phyloP scores from a whole-genome alignment of 371 early-diverging fungal species.

The Modicella reniformis region DNA sequence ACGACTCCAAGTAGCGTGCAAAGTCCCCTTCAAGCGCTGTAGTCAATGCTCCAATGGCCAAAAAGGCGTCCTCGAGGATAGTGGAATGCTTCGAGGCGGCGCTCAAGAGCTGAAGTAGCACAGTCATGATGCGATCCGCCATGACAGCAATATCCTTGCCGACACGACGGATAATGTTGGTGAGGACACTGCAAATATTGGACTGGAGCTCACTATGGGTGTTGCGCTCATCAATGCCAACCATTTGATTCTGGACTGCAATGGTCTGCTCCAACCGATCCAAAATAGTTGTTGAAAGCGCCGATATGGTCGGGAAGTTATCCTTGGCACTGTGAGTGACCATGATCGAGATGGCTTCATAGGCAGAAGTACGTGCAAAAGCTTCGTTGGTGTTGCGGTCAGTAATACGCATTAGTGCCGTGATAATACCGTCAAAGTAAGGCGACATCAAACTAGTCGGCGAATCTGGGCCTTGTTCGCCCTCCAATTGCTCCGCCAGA shows the following conservation, averaged over 20 bases:
- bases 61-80: conserved; percentile 92
- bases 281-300: conserved; percentile 76
- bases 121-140: conserved; percentile 90
- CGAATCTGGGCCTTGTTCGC: conserved; percentile 60
- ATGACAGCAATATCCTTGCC: conserved; percentile 72
- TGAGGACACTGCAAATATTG: conserved; percentile 88
- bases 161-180: conserved; percentile 81
- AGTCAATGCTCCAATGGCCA: conserved; percentile 87
- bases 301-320: conserved; percentile 75
- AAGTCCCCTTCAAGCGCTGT: conserved; percentile 86
- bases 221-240: conserved; percentile 83
- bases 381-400: conserved; percentile 76
- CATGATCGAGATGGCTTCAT: conserved; percentile 89
- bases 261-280: conserved; percentile 80
- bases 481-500: conserved; percentile 80
- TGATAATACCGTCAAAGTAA: conserved; percentile 83
- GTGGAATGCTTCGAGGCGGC: conserved; percentile 82
- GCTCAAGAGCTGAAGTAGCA: conserved; percentile 73
- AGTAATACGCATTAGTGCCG: conserved; percentile 79
- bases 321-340: conserved; percentile 79
- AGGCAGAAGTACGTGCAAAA: conserved; percentile 89
- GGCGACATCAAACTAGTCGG: conserved; percentile 78
- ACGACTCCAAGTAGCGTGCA: conserved; percentile 83
- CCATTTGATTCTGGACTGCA: conserved; percentile 70
- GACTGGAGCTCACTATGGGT: conserved; percentile 87